Conservation (phyloP, 176 grass and related monocot genomes). For the Melocanna baccifera region DNA sequence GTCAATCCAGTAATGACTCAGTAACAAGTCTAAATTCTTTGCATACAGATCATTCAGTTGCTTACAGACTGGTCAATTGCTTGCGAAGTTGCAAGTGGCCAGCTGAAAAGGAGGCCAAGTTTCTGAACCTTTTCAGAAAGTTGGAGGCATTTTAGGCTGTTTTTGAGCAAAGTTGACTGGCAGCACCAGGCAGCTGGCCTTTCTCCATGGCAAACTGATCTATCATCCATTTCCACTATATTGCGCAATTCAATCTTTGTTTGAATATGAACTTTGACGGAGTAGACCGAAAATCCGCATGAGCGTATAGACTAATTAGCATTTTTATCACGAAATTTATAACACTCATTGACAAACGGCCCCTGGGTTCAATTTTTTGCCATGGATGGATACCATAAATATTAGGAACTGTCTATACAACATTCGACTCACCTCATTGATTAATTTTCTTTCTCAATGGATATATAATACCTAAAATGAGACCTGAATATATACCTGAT, state of each 20-base stretch:
- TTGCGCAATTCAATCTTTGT: not conserved
- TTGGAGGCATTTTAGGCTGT: not conserved
- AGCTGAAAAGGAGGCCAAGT: not conserved
- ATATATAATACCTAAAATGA: not conserved
- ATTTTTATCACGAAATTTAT: not conserved
- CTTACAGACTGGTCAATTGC: not conserved
- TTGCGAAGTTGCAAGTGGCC: constrained; percentile 4
- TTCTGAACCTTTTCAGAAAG: constrained; percentile 18
- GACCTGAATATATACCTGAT: constrained; percentile 18
- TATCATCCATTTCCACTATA: not conserved
- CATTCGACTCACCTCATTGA: no score
- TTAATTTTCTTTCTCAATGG: not conserved
- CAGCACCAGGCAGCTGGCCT: not conserved
- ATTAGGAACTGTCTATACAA: no score
- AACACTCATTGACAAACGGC: not conserved
- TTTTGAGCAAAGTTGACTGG: not conserved
- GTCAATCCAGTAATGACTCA: constrained; percentile 1
- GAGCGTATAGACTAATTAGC: not conserved
- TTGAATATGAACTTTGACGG: not conserved
- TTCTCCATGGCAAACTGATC: constrained; percentile 5
- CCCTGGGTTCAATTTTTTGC: not conserved
- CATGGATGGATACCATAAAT: not conserved
- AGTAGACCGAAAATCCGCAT: not conserved
- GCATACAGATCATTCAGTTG: not conserved
- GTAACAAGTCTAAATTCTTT: not conserved